Conservation (phyloP, 2,329 filamentous ascomycete species). For the Fusarium xylarioides region DNA sequence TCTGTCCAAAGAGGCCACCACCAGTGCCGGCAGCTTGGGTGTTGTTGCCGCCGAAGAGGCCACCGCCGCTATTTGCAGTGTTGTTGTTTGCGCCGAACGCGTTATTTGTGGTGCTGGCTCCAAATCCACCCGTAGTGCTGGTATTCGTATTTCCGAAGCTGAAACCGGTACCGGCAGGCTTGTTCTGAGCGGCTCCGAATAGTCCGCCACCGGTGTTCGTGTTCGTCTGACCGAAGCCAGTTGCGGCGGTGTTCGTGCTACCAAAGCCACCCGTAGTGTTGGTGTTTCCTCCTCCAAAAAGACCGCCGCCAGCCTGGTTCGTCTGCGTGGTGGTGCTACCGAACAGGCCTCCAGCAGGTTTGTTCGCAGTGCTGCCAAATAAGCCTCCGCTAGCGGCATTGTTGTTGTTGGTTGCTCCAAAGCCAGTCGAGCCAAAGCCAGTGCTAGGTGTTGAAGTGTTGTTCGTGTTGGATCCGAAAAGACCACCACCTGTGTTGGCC, state of each 20-base stretch:
- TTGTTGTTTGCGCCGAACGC: conserved; percentile 45
- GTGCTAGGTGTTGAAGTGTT: conserved; percentile 40
- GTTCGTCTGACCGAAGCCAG: conserved; percentile 51
- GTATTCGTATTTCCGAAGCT: conserved; percentile 55
- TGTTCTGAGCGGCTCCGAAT: conserved; percentile 55
- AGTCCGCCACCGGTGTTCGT: conserved; percentile 48
- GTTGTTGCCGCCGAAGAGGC: conserved; percentile 57
- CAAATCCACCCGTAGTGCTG: conserved; percentile 42
- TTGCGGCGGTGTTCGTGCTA: conserved; percentile 38
- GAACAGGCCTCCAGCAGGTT: conserved; percentile 52
- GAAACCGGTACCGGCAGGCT: conserved; percentile 50
- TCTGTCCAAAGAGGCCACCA: conserved; percentile 55
- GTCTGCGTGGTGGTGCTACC: conserved; percentile 38
- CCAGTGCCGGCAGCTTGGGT: conserved; percentile 47
- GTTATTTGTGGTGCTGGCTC: conserved; percentile 34
- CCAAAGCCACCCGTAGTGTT: conserved; percentile 29
- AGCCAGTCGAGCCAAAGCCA: conserved; percentile 48
- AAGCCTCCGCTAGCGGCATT: conserved; percentile 41
- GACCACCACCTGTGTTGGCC: conserved; percentile 46
- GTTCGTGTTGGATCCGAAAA: conserved; percentile 50
- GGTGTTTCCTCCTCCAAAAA: conserved; percentile 40
- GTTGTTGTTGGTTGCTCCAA: conserved; percentile 51
- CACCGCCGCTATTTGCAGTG: conserved; percentile 41
- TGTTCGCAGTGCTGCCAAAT: conserved; percentile 45
- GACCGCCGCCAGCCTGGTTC: conserved; percentile 38